Percentiles rank a stretch among this genome's conserved stretches.
Conservation (phyloP, 2,329 filamentous ascomycete species). For the Trichoderma asperellum region DNA sequence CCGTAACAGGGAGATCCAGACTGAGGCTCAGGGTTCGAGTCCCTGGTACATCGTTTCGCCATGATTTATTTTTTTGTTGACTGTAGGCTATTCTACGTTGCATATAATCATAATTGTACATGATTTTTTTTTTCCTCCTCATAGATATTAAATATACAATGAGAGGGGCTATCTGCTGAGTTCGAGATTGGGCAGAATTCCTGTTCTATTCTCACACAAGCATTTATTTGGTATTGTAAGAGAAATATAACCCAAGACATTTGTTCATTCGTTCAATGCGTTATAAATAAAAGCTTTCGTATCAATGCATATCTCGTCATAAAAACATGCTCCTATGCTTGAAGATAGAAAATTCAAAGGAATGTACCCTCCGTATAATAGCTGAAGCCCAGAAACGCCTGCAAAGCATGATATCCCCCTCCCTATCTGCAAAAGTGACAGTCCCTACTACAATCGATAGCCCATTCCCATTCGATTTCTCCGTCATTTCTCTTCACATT, state of each 20-base stretch:
- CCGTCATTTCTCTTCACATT: slow-evolving; percentile 45
- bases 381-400: not conserved
- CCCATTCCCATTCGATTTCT: not conserved
- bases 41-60: slow-evolving; percentile 28
- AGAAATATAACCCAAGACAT: not conserved
- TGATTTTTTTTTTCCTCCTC: not conserved
- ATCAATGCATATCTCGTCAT: not conserved
- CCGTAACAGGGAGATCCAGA: slow-evolving; percentile 23
- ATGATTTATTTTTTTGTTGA: slow-evolving; percentile 3
- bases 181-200: not conserved
- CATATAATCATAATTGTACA: not conserved
- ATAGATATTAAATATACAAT: too few species aligned
- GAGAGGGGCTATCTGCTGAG: not conserved
- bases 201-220: not conserved
- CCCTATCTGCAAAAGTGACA: not conserved
- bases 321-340: not conserved
- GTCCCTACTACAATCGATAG: not conserved
- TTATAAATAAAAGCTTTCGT: not conserved
- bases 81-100: not conserved
- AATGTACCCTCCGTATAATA: not conserved
- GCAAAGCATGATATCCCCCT: not conserved
- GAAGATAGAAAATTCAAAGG: not conserved
- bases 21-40: slow-evolving; percentile 31
- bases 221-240: not conserved
- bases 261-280: not conserved